Evolutionary conservation across 208 protist species (phyloP).

Genomic region (Borovskyia barvae): DNA sequence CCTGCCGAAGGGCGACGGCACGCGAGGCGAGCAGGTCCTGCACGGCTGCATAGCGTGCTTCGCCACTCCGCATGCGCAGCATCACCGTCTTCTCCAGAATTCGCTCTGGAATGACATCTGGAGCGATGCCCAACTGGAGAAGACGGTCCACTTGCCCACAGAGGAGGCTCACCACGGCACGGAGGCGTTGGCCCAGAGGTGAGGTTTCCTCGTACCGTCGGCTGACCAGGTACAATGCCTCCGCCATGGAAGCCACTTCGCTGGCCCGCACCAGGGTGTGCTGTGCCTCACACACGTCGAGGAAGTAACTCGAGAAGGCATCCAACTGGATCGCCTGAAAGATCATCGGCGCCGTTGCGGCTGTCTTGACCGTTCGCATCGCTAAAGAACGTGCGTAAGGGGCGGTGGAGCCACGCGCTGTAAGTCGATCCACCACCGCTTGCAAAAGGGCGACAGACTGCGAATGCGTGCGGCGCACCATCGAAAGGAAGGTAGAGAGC

Average conservation of each 20-base stretch:
- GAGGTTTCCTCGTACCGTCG: slow-evolving; percentile 39
- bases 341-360: slow-evolving; percentile 33
- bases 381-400: slow-evolving; percentile 38
- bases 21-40: slow-evolving; percentile 38
- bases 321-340: slow-evolving; percentile 28
- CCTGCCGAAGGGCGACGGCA: not conserved
- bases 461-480: slow-evolving; percentile 46
- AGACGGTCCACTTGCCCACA: slow-evolving; percentile 49
- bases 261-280: slow-evolving; percentile 31
- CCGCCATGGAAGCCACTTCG: slow-evolving; percentile 34
- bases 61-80: slow-evolving; percentile 54
- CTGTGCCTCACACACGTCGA: slow-evolving; percentile 38
- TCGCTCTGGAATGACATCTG: slow-evolving; percentile 18
- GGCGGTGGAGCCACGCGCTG: slow-evolving; percentile 24
- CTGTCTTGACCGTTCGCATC: slow-evolving; percentile 41
- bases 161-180: slow-evolving; percentile 38
- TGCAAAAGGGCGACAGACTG: slow-evolving; percentile 41
- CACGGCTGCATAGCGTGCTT: slow-evolving; percentile 29
- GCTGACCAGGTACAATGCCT: slow-evolving; percentile 58
- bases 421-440: slow-evolving; percentile 27
- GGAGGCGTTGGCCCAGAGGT: slow-evolving; percentile 26
- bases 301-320: slow-evolving; percentile 42
- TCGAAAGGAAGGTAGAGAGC: slow-evolving; percentile 33
- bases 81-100: slow-evolving; percentile 72
- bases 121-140: slow-evolving; percentile 35